Conservation (phyloP, 73 alveolate species). For the Symbiodinium natans region DNA sequence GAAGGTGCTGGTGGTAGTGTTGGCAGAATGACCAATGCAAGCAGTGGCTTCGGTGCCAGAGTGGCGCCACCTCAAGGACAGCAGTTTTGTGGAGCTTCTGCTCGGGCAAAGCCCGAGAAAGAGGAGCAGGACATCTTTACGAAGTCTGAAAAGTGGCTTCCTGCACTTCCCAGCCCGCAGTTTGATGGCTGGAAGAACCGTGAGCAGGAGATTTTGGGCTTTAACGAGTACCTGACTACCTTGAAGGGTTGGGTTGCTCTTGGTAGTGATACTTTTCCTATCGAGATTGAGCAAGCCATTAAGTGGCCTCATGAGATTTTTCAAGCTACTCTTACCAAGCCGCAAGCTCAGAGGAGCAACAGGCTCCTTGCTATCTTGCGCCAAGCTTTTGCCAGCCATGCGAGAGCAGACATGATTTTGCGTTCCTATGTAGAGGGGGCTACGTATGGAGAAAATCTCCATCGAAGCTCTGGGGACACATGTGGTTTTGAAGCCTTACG, state of each 20-base stretch:
- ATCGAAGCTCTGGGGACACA: not conserved
- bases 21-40: not conserved
- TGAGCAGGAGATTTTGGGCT: not conserved
- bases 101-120: not conserved
- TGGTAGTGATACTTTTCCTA: not conserved
- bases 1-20: not conserved
- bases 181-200: not conserved
- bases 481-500: constrained; percentile 8
- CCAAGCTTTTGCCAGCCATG: not conserved
- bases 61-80: not conserved
- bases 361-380: constrained; percentile 8
- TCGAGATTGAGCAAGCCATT: constrained; percentile 16
- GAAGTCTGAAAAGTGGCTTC: not conserved
- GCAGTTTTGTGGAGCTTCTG: not conserved
- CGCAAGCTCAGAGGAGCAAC: not conserved
- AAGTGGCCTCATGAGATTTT: not conserved
- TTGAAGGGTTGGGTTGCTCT: not conserved
- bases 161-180: not conserved
- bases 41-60: not conserved
- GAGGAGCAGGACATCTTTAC: not conserved
- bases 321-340: not conserved
- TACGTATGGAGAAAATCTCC: not conserved
- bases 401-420: not conserved
- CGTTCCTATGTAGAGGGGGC: not conserved
- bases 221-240: not conserved